Conservation (phyloP, 257 asterid species). For the Forsythia suspensa region DNA sequence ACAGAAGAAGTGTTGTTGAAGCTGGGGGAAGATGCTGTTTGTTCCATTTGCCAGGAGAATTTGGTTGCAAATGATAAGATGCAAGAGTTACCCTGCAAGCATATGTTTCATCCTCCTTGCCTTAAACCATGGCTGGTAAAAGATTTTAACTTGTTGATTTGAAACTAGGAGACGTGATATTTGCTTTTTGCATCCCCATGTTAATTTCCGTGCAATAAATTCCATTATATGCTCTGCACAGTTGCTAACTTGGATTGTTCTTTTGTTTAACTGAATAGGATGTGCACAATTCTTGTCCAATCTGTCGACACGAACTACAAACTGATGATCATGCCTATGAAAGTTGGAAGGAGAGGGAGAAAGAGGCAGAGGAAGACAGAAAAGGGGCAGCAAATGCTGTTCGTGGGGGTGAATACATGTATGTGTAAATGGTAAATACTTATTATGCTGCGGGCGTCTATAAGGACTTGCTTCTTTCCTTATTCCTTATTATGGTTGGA, state of each 20-base stretch:
- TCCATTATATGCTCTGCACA: neutral
- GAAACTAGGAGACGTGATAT: neutral
- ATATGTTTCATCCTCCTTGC: constrained; percentile 96
- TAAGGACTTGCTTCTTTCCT: neutral
- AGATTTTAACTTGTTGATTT: neutral
- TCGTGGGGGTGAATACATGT: constrained; percentile 96
- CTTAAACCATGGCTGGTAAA: constrained; percentile 98
- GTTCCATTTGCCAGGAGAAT: constrained; percentile 90
- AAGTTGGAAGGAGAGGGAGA: constrained; percentile 91
- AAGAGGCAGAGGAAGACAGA: constrained; percentile 94
- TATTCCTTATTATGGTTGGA: neutral
- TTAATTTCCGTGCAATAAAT: neutral
- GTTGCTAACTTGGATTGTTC: neutral
- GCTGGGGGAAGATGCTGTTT: constrained; percentile 76
- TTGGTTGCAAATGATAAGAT: constrained; percentile 70
- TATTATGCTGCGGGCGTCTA: neutral
- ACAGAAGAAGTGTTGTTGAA: constrained; percentile 58
- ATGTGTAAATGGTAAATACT: constrained; percentile 47
- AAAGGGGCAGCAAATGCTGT: constrained; percentile 97
- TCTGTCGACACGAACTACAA: constrained; percentile 88
- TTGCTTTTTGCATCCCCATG: too few relatives aligned
- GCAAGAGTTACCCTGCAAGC: constrained; percentile 95
- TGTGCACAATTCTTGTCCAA: constrained; percentile 92
- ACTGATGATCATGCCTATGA: constrained; percentile 91
- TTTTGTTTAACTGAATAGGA: constrained; percentile 46